Conservation (phyloP, 2,329 filamentous ascomycete species). For the Fusarium poae region DNA sequence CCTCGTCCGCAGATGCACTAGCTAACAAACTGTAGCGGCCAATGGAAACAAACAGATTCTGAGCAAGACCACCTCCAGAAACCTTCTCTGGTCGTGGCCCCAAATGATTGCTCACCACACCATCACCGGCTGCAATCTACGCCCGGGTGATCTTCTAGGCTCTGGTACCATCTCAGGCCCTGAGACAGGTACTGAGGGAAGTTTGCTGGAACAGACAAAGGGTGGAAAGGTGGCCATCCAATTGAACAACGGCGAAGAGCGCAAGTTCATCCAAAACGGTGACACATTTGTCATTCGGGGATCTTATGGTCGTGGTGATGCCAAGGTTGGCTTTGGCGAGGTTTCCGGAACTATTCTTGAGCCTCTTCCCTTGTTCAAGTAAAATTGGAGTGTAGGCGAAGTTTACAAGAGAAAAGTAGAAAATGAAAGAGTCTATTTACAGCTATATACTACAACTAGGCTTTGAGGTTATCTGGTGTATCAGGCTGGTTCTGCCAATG, state of each 20-base stretch:
- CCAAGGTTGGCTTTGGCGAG: constrained; percentile 82
- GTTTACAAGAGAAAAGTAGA: background rate
- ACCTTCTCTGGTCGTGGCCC: constrained; percentile 81
- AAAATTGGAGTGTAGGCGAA: background rate
- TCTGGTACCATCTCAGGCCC: constrained; percentile 81
- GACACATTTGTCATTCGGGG: constrained; percentile 70
- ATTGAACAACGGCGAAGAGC: constrained; percentile 71
- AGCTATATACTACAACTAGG: background rate
- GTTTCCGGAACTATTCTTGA: constrained; percentile 71
- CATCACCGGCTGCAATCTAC: constrained; percentile 80
- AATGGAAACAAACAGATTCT: constrained; percentile 46
- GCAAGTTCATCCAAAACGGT: constrained; percentile 43
- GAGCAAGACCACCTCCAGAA: constrained; percentile 49
- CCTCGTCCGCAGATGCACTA: accelerated
- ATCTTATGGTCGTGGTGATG: constrained; percentile 73
- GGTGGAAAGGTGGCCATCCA: constrained; percentile 74
- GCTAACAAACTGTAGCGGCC: constrained; percentile 41
- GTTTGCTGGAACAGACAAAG: constrained; percentile 78
- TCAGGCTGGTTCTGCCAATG: constrained; percentile 69
- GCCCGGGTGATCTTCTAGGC: constrained; percentile 79
- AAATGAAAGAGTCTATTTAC: background rate
- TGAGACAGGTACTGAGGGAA: constrained; percentile 73
- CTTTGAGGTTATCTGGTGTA: constrained; percentile 53
- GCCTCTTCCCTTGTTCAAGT: constrained; percentile 51
- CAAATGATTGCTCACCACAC: constrained; percentile 89